phyloP scores from a whole-genome alignment of 345 rosid genomes.

The Melastoma malabathricum region DNA sequence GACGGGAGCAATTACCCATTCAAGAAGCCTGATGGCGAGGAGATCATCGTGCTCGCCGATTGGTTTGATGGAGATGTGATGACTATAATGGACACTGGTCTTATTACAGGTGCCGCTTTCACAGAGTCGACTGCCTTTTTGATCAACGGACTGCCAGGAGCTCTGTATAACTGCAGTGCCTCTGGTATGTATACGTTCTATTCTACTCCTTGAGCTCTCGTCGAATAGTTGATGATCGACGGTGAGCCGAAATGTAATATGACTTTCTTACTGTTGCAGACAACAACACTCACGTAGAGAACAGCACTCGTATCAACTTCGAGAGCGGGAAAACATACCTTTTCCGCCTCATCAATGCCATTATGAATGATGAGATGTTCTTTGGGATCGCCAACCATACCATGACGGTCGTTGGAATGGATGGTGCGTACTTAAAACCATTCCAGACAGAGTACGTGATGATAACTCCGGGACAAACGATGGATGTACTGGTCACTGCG shows the following conservation, averaged over 20 bases:
- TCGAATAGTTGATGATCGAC: too few relatives aligned
- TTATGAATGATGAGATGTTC: slow-evolving; percentile 22
- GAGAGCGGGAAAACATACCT: slow-evolving; percentile 16
- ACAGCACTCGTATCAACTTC: slow-evolving; percentile 3
- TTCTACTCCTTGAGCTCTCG: too few relatives aligned
- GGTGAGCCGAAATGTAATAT: too few relatives aligned
- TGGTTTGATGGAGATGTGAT: slow-evolving; percentile 26
- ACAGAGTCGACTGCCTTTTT: slow-evolving; percentile 15
- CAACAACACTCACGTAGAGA: slow-evolving; percentile 6
- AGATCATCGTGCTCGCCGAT: slow-evolving; percentile 13
- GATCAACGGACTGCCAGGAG: slow-evolving; percentile 32
- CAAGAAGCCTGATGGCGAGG: slow-evolving; percentile 6
- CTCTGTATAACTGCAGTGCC: slow-evolving; percentile 14
- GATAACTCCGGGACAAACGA: slow-evolving; percentile 39
- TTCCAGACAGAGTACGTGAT: slow-evolving; percentile 9
- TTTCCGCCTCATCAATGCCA: slow-evolving; percentile 15
- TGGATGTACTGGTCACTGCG: slow-evolving; percentile 29
- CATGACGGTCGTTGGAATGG: slow-evolving; percentile 18
- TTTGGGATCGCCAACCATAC: slow-evolving; percentile 22
- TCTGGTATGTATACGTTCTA: background rate
- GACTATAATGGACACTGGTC: slow-evolving; percentile 8
- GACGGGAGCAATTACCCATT: slow-evolving; percentile 1
- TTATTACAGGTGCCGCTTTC: slow-evolving; percentile 9
- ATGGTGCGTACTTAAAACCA: slow-evolving; percentile 19
- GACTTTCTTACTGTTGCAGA: slow-evolving; percentile 7